Conservation (phyloP, 2,329 filamentous ascomycete species). For the Xylaria sp. region DNA sequence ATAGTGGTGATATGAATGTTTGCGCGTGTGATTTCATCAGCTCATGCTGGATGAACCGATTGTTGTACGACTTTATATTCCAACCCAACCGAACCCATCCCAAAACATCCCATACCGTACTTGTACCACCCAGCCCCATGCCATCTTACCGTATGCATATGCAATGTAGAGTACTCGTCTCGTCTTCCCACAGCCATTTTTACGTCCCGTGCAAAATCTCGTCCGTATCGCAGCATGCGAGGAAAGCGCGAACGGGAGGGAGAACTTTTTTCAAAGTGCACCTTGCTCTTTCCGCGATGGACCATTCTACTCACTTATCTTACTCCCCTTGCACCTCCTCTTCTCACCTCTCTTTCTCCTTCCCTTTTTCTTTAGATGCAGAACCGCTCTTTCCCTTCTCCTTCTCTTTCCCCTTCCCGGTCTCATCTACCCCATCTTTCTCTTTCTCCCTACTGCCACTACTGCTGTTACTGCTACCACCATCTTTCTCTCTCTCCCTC, state of each 20-base stretch:
- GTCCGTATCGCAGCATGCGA: background rate
- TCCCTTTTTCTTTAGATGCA: constrained; percentile 1
- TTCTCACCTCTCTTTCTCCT: background rate
- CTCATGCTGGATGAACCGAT: background rate
- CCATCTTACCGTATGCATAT: constrained; percentile 16
- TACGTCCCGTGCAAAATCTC: background rate
- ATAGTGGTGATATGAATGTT: background rate
- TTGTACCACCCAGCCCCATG: background rate
- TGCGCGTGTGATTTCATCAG: background rate
- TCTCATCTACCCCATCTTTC: constrained; percentile 28
- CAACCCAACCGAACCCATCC: background rate
- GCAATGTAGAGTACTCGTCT: constrained; percentile 3
- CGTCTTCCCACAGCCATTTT: background rate
- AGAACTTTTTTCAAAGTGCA: no score
- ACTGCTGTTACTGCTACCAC: no score
- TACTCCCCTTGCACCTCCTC: constrained; percentile 2
- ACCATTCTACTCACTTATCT: background rate
- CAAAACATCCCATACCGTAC: no score
- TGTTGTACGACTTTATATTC: background rate
- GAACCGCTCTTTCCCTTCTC: background rate
- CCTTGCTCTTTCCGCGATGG: background rate
- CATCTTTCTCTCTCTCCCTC: constrained; percentile 34
- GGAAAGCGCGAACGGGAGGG: no score
- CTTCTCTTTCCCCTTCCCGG: constrained; percentile 23
- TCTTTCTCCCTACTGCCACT: constrained; percentile 27